phyloP scores from a whole-genome alignment of 176 grass and related monocot genomes.

The Triticum turgidum region DNA sequence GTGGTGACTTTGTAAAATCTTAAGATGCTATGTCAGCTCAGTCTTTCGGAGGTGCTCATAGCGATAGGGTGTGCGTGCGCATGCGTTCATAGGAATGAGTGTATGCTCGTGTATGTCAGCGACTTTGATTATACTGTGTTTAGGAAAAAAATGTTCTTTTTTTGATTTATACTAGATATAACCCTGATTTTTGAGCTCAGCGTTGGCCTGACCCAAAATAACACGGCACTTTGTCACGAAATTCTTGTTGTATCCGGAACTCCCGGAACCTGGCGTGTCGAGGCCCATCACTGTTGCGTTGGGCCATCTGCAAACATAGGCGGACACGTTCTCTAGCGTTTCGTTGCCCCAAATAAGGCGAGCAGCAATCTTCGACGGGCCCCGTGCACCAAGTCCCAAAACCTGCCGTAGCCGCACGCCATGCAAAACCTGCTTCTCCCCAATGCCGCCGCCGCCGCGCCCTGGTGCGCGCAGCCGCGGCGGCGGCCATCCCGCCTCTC shows the following conservation, averaged over 20 bases:
- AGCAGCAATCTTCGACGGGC: background rate
- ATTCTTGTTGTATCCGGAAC: background rate
- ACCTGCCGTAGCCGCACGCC: background rate
- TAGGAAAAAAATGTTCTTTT: too few species aligned
- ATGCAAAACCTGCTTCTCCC: conserved; percentile 2
- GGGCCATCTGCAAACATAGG: background rate
- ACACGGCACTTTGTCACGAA: background rate
- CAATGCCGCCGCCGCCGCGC: background rate
- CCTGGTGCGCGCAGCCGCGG: background rate
- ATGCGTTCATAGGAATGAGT: too few species aligned
- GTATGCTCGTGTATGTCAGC: too few species aligned
- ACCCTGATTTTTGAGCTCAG: too few species aligned
- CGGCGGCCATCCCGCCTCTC: background rate
- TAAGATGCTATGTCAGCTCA: too few species aligned
- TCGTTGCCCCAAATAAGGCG: background rate
- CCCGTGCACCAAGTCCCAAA: background rate
- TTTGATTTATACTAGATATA: too few species aligned
- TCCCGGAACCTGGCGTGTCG: background rate
- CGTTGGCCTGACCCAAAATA: too few species aligned
- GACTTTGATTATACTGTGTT: too few species aligned
- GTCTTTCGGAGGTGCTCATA: too few species aligned
- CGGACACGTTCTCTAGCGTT: background rate
- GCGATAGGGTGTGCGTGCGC: too few species aligned
- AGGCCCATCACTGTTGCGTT: background rate
- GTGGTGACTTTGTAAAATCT: too few species aligned